A percentile compares a stretch with the other conserved stretches of the same genome.
These are phyloP conservation scores for Solanum ossicruentum DNA, from an alignment of 257 asterid genomes.

Conservation along the genomic window DNA sequence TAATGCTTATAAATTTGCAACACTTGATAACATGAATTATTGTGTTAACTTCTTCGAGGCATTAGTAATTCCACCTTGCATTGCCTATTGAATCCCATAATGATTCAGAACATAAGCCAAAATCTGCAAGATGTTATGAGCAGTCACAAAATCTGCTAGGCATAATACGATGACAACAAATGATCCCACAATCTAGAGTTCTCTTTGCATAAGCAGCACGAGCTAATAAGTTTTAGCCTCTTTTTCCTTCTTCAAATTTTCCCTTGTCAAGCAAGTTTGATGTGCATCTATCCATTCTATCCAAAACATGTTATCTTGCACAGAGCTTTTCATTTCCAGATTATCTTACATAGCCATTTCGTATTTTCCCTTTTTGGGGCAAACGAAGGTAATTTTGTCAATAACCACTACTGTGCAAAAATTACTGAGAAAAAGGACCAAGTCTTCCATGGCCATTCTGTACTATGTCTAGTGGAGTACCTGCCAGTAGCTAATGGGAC, in stretches of 20 bases:
- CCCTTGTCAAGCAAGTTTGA: neutral
- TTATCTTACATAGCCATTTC: neutral
- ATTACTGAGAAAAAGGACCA: neutral
- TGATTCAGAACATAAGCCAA: neutral
- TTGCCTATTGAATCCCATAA: neutral
- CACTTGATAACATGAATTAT: neutral
- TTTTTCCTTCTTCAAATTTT: neutral
- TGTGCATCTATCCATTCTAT: neutral
- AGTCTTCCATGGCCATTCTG: neutral
- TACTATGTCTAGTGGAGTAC: neutral
- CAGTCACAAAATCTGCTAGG: neutral
- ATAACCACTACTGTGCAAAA: neutral
- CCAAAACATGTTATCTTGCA: neutral
- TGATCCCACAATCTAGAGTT: neutral
- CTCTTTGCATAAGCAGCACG: neutral
- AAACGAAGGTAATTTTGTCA: neutral
- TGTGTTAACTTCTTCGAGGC: neutral
- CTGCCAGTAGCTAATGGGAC: neutral
- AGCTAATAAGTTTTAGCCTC: neutral
- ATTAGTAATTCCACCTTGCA: neutral
- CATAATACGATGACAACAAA: neutral
- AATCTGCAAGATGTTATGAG: neutral
- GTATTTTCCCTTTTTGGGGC: neutral
- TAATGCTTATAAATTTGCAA: neutral
- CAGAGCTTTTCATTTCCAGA: neutral